Conservation (phyloP, 306 rosid species). For the Ammopiptanthus mongolicus region DNA sequence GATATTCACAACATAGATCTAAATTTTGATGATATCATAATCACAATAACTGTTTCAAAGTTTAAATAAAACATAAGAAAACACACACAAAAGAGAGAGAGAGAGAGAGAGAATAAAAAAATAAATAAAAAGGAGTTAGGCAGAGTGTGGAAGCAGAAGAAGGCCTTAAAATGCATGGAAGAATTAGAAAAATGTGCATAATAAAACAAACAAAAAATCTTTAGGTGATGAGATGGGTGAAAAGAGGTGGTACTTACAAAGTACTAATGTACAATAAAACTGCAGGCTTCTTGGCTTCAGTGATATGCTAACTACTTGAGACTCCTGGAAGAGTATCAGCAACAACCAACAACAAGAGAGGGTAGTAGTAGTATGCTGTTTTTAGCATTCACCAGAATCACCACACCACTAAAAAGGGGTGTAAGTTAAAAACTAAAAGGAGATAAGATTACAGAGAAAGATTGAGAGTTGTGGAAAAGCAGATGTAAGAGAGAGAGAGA, state of each 20-base stretch:
- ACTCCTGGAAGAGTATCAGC: conserved; percentile 13
- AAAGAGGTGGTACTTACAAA: conserved; percentile 32
- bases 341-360: conserved; percentile 14
- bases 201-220: conserved; percentile 14
- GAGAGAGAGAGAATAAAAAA: too few relatives aligned
- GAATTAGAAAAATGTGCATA: background rate
- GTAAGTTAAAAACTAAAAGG: conserved; percentile 34
- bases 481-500: background rate
- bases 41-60: background rate
- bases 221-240: conserved; percentile 18
- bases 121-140: background rate
- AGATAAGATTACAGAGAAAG: conserved; percentile 37
- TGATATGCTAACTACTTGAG: conserved; percentile 8
- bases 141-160: background rate
- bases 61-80: background rate
- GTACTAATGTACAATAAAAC: conserved; percentile 24
- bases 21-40: conserved; percentile 7
- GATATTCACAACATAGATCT: conserved; percentile 14
- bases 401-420: conserved; percentile 29
- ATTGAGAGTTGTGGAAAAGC: too few relatives aligned
- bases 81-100: background rate
- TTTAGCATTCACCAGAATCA: conserved; percentile 31
- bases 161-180: conserved; percentile 21
- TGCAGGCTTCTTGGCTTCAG: conserved; percentile 12
- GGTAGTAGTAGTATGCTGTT: conserved; percentile 17